These are phyloP conservation scores for Fraxinus latifolia DNA, from an alignment of 305 asterid species.

Conservation along the genomic window DNA sequence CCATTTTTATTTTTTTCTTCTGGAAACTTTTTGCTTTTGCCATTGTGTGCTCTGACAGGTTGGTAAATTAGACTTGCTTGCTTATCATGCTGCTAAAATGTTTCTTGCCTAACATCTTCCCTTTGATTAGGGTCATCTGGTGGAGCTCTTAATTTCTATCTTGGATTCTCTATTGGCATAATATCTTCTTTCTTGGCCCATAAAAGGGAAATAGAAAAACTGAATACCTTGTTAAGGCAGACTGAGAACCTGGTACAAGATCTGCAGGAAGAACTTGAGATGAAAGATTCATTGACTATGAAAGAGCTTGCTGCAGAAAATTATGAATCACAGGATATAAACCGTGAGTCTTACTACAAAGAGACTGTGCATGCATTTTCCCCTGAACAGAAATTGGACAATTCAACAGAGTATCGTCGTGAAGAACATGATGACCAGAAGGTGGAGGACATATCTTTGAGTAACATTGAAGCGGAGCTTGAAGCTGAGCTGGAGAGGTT, in stretches of 20 bases:
- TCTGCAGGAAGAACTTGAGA: slow-evolving; percentile 86
- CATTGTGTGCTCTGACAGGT: neutral
- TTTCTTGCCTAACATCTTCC: slow-evolving; percentile 19
- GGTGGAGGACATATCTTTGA: slow-evolving; percentile 57
- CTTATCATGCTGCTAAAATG: neutral
- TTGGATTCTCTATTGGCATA: slow-evolving; percentile 71
- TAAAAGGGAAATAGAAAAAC: slow-evolving; percentile 51
- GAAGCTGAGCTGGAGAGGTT: slow-evolving; percentile 86
- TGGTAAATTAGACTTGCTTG: neutral
- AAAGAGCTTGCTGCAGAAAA: slow-evolving; percentile 71
- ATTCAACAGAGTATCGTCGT: slow-evolving; percentile 5
- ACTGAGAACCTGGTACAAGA: slow-evolving; percentile 74
- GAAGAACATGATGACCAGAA: slow-evolving; percentile 34
- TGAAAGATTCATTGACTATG: slow-evolving; percentile 85
- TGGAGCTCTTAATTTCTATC: slow-evolving; percentile 46
- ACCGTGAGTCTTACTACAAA: slow-evolving; percentile 25
- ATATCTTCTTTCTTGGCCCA: slow-evolving; percentile 51
- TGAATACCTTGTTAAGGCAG: slow-evolving; percentile 58
- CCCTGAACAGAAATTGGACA: slow-evolving; percentile 28
- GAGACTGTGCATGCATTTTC: slow-evolving; percentile 32
- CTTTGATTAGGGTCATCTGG: slow-evolving; percentile 55
- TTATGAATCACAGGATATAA: slow-evolving; percentile 43
- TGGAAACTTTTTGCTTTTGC: neutral
- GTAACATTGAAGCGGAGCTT: slow-evolving; percentile 89
- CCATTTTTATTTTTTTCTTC: neutral